Base-by-base conservation (phyloP, 2,329 filamentous ascomycete species). In the Chaetothyriales sp. region DNA sequence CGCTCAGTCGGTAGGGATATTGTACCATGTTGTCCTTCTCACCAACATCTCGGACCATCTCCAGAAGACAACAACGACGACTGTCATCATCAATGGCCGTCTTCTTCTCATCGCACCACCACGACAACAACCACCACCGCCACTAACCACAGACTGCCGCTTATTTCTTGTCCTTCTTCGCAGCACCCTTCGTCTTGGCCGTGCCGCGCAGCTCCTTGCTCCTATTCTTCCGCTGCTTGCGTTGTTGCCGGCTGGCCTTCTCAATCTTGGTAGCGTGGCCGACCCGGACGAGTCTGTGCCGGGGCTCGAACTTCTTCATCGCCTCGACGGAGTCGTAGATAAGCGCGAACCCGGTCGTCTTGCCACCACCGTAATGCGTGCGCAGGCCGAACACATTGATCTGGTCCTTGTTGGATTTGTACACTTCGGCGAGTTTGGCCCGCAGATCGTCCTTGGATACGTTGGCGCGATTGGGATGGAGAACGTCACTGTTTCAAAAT, bases 221-320 rank as follows among this genome's bases (percentile, higher is more conserved):
- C 74, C 90, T 83, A 86, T 98, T 98, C 87, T 98, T 98, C 79
- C 92, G 86, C 79, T 96, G 92, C 81, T 98, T 98, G 95, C 92
- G 89, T 77, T 98, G 92, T 78, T 98, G 92, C 82, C 92, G 86
- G 78, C 82, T 87, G 66, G 92, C 81, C 79, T 89, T 90, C 85
- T 98, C 92, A 73, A 87, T 79, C 86, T 96, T 96, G 73, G 73
- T 79, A 68, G 87, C 90, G 65, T 86, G 78, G 70, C 90, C 92
- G 70, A 95, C 86, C 64, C 92, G 83, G 73, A 98, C 81, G 65
- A 95, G 82, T 74, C 92, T 84, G 84, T 95, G 95, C 76, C 84
- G 84, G 66, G 92, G 92, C 83, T 98, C 92, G 75, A 96, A 98
- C 78, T 96, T 96, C 86, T 95, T 95, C 83, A 98, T 83, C 67